Percentiles rank a stretch among this genome's conserved stretches.
Conservation (phyloP, 106 monocot species). For the Phalaenopsis equestris region DNA sequence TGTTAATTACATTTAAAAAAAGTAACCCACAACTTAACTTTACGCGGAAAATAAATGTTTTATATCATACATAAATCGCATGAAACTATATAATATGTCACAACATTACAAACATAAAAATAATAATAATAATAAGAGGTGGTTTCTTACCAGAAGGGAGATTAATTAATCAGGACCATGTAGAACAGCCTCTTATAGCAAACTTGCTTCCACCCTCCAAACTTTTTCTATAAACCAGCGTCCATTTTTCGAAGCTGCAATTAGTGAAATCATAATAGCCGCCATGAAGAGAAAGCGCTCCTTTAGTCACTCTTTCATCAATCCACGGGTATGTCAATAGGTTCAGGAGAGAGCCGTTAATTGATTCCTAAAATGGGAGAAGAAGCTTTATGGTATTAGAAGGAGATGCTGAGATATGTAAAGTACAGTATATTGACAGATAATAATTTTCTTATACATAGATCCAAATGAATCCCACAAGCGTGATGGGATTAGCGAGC, state of each 20-base stretch:
- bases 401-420: too few relatives aligned
- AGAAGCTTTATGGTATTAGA: not conserved
- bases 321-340: conserved; percentile 95
- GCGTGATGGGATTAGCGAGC: too few relatives aligned
- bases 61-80: not conserved
- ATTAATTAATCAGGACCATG: conserved; percentile 36
- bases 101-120: not conserved
- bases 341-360: conserved; percentile 82
- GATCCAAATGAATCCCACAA: too few relatives aligned
- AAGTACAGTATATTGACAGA: too few relatives aligned
- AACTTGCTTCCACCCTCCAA: conserved; percentile 60
- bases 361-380: conserved; percentile 50
- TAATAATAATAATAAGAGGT: not conserved
- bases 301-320: conserved; percentile 62
- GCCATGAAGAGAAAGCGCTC: conserved; percentile 66
- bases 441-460: too few relatives aligned
- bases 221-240: conserved; percentile 47
- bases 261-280: conserved; percentile 89
- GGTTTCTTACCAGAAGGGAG: not conserved
- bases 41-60: not conserved
- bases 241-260: conserved; percentile 96
- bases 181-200: conserved; percentile 39
- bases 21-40: not conserved
- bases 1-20: not conserved
- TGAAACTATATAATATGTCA: not conserved